Evolutionary conservation across 805 yeast genomes (phyloP), one percentile per base, ranked within the genome.

Genomic region (Yamadazyma olivae): DNA sequence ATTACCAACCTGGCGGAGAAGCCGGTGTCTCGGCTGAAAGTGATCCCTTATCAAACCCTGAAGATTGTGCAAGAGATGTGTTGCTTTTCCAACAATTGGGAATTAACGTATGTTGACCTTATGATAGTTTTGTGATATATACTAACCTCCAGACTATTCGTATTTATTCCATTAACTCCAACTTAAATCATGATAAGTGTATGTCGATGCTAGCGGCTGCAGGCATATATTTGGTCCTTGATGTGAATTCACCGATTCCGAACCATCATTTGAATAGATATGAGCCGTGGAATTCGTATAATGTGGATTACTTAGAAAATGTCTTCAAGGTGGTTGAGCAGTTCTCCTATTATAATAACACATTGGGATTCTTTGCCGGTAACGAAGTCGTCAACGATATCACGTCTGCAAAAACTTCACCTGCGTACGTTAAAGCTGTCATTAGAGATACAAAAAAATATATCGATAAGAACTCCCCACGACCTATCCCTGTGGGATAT

Each of bases 1-100:
- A 91, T 57, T 90, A 90, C 54, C 97, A 91, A 53, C 97, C 97
- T 0, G 97, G 97, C 7, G 98, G 97, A 0, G 81, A 95, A 0
- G 81, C 95, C 0, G 90, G 81, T 0, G 80, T 79, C 17, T 65
- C 65, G n/a, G 59, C 51, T 3, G 42, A 50, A 5, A 54, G 48
- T 7, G 98, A 91, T 54, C 96, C 96, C 0, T 67, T 91, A 28
- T 82, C 95, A 2, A 82, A 87, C 50, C 71, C 79, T 3, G 61
- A 71, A 9, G 51, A 59, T 14, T 91, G 98, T 64, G 83, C 90
- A 4, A 74, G 97, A 47, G 98, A 91, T 56, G 77, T 87, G 15
- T 66, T 71, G 12, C 63, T 89, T 18, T 85, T 91, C 56, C 96
- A 90, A 61, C 76, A 81, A 33, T 71, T 91, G 38, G 95, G 95